phyloP scores from a whole-genome alignment of 257 asterid genomes.

The Orobanche coerulescens region DNA sequence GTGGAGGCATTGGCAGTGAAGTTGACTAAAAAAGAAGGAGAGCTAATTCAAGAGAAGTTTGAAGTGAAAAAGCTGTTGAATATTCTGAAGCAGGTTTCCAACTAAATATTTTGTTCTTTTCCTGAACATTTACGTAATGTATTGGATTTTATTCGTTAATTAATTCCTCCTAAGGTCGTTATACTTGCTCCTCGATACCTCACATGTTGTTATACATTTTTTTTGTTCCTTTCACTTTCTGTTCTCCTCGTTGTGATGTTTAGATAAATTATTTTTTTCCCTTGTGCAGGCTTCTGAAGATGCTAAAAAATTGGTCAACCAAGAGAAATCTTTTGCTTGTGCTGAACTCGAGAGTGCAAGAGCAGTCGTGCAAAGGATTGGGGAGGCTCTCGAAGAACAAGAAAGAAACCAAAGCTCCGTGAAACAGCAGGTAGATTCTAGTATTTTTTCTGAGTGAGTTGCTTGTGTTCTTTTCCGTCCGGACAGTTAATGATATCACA shows the following conservation, averaged over 20 bases:
- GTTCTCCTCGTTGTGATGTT: background rate
- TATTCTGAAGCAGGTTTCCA: conserved; percentile 83
- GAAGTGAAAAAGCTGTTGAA: conserved; percentile 90
- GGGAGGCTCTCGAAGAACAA: conserved; percentile 93
- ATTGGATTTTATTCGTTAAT: background rate
- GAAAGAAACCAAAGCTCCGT: conserved; percentile 67
- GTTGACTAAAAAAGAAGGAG: conserved; percentile 62
- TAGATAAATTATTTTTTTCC: background rate
- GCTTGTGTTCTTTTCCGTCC: background rate
- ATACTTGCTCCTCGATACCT: background rate
- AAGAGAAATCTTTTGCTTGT: conserved; percentile 98
- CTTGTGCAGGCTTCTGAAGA: conserved; percentile 83
- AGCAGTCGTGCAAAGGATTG: conserved; percentile 90
- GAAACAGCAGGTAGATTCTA: conserved; percentile 42
- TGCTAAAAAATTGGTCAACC: conserved; percentile 90
- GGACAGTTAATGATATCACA: background rate
- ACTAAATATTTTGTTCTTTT: background rate
- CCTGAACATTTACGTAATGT: background rate
- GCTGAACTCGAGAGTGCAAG: conserved; percentile 98
- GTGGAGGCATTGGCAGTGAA: conserved; percentile 96
- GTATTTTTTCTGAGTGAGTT: background rate
- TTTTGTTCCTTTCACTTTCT: no score
- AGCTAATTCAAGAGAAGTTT: conserved; percentile 71
- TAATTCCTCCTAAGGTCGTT: background rate
- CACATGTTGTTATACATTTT: background rate